Base-by-base conservation (phyloP, 495 filamentous ascomycete genomes). In the Amniculicola lignicola region DNA sequence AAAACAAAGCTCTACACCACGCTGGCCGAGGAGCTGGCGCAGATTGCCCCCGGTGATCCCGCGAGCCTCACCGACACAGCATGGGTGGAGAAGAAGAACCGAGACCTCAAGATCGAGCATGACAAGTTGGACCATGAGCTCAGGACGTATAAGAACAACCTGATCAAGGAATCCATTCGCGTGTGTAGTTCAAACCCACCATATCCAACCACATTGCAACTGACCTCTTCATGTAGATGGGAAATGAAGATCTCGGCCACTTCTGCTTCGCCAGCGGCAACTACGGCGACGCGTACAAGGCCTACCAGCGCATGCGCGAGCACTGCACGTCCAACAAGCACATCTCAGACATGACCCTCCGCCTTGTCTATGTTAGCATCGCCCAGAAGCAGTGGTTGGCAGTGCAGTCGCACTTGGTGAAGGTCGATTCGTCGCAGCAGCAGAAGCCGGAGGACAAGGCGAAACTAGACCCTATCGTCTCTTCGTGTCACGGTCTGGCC, bases 111-210 rank as follows among this genome's bases (percentile, higher is more conserved):
- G 51, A 69, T 70, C 1, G 84, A 90, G 63, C 83, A 81, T 1
- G 79, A 87, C 33, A 81, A 86, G 40, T 73, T 96, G 52, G 87
- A 95, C 58, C 73, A 78, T 4, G 90, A 97, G 65, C 72, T 98
- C 24, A 88, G 88, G 67, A 87, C 86, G 5, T 97, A 97, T 72
- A 98, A 96, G 70, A 95, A 97, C 63, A 98, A 97, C 59, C 70
- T 97, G 29, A 89, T 98, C 59, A 96, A 96, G 68, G 93, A 98
- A 71, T 96, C 91, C 71, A 96, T 97, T 57, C 74, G 94, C 64
- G 90, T 94, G 77, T 50, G 83, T 59, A 40, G 44, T 36, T 40
- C 25, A 46, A 48, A 44, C 22, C 24, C 4, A 11, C n/a, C 0
- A n/a, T 40, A 11, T 29, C 12, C n/a, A 45, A 14, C 1, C 19